phyloP scores from a whole-genome alignment of 1,284 basidiomycete species.

The Melanopsichium pennsylvanicum region DNA sequence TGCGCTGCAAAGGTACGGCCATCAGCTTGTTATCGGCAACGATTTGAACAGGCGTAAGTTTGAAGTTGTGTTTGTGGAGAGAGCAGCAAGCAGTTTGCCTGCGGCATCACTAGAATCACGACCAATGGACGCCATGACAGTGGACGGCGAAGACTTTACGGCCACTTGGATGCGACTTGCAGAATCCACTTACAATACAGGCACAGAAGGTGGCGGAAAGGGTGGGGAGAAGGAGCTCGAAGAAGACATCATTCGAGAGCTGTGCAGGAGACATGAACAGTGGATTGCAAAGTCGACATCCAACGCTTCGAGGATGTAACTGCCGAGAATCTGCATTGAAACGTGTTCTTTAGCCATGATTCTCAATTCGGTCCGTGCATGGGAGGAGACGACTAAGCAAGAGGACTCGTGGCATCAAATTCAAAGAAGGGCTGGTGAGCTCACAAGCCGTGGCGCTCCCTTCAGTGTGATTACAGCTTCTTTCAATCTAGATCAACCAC shows the following conservation, averaged over 20 bases:
- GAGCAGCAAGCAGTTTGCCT: slow-evolving; percentile 4
- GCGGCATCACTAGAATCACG: not conserved
- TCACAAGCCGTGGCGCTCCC: too few relatives aligned
- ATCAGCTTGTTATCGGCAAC: slow-evolving; percentile 97
- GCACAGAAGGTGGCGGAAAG: slow-evolving; percentile 44
- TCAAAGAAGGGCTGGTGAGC: too few relatives aligned
- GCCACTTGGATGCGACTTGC: slow-evolving; percentile 79
- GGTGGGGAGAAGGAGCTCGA: slow-evolving; percentile 76
- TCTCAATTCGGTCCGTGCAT: too few relatives aligned
- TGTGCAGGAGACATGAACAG: slow-evolving; percentile 76
- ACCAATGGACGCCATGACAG: slow-evolving; percentile 2
- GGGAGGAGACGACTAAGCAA: too few relatives aligned
- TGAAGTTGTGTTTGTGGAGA: slow-evolving; percentile 85
- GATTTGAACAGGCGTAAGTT: slow-evolving; percentile 86
- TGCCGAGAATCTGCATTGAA: too few relatives aligned
- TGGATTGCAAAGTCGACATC: slow-evolving; percentile 71
- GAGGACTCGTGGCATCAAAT: too few relatives aligned
- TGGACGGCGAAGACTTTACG: slow-evolving; percentile 66
- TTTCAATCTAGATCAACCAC: too few relatives aligned
- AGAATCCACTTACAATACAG: not conserved
- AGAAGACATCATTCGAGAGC: slow-evolving; percentile 82
- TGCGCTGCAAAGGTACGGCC: slow-evolving; percentile 90
- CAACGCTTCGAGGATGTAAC: slow-evolving; percentile 7
- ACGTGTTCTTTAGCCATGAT: too few relatives aligned
- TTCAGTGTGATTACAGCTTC: too few relatives aligned